Evolutionary conservation across 805 yeast genomes (phyloP).

Genomic region (Kockiozyma suomiensis): DNA sequence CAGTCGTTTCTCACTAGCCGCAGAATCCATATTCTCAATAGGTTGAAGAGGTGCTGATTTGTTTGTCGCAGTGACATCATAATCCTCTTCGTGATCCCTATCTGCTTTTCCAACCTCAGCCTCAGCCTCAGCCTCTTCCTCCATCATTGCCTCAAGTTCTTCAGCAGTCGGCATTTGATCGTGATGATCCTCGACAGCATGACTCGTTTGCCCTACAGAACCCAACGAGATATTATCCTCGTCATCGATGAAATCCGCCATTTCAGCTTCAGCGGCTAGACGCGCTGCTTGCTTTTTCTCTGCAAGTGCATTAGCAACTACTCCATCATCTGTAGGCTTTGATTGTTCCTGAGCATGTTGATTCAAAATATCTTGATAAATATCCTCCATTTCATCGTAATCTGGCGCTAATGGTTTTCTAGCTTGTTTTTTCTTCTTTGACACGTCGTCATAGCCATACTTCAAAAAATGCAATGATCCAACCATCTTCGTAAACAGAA

Average conservation of each 20-base stretch:
- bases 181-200: neutral
- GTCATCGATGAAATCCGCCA: constrained; percentile 15
- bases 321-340: neutral
- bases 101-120: neutral
- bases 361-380: neutral
- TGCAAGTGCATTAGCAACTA: neutral
- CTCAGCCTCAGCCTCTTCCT: neutral
- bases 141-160: neutral
- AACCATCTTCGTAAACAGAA: constrained; percentile 63
- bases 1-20: neutral
- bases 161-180: neutral
- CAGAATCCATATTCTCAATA: neutral
- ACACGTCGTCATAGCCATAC: constrained; percentile 54
- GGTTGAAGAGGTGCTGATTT: neutral
- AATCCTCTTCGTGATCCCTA: neutral
- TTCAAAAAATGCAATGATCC: constrained; percentile 56
- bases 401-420: neutral
- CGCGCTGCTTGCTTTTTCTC: neutral
- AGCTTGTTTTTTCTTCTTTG: neutral
- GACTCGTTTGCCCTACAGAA: no score
- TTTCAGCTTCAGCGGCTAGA: constrained; percentile 2
- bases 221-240: neutral
- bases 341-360: neutral
- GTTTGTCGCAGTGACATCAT: neutral
- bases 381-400: neutral